These are phyloP conservation scores for Mucor circinelloides DNA, from an alignment of 371 early-diverging fungal genomes.

Conservation along the genomic window DNA sequence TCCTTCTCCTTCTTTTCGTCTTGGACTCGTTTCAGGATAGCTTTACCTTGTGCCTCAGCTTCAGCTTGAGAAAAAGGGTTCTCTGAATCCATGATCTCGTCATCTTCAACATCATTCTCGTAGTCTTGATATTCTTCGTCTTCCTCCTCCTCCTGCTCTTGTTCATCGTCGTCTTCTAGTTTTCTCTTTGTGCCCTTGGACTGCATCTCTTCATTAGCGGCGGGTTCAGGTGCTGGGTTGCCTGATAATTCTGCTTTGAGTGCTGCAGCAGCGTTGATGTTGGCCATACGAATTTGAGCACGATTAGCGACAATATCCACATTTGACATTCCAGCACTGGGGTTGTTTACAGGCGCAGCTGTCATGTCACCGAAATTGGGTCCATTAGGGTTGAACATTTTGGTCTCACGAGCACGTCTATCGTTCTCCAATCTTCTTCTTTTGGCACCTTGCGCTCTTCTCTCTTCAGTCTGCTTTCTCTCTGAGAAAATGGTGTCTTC, in stretches of 20 bases:
- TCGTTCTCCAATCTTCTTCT: slow-evolving; percentile 51
- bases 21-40: slow-evolving; percentile 51
- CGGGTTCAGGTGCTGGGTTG: background rate
- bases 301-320: slow-evolving; percentile 43
- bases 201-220: slow-evolving; percentile 8
- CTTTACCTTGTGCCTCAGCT: slow-evolving; percentile 42
- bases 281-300: slow-evolving; percentile 40
- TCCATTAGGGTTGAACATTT: slow-evolving; percentile 27
- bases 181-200: slow-evolving; percentile 42
- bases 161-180: slow-evolving; percentile 33
- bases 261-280: slow-evolving; percentile 60
- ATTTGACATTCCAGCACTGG: slow-evolving; percentile 39
- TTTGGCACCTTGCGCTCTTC: slow-evolving; percentile 40
- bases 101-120: slow-evolving; percentile 42
- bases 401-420: slow-evolving; percentile 37
- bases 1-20: slow-evolving; percentile 59
- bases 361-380: slow-evolving; percentile 41
- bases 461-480: slow-evolving; percentile 61
- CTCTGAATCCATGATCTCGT: slow-evolving; percentile 14
- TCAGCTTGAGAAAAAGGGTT: background rate
- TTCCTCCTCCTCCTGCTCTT: slow-evolving; percentile 31
- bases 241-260: slow-evolving; percentile 34
- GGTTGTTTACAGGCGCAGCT: slow-evolving; percentile 42
- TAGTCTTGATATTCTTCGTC: slow-evolving; percentile 34
- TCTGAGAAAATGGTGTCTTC: slow-evolving; percentile 88